A percentile compares a stretch with the other conserved stretches of the same genome.
Evolutionary conservation across 2,329 filamentous ascomycete species (phyloP).

Genomic region (Botrytis byssoidea): DNA sequence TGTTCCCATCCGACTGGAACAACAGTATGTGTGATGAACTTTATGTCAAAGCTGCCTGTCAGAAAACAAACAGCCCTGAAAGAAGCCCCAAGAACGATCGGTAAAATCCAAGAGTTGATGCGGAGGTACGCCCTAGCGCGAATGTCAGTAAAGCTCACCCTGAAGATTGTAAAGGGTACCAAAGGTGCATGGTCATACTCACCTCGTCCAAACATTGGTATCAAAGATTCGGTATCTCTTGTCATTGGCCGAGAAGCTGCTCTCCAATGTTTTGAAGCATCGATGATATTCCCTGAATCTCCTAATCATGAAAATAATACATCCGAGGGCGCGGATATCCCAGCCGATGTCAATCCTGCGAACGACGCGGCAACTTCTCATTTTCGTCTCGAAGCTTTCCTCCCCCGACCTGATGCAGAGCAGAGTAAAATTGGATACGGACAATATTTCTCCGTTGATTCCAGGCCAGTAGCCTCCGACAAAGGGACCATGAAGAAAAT

Average conservation of each 20-base stretch:
- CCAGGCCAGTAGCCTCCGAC: slow-evolving; percentile 57
- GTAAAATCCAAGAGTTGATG: slow-evolving; percentile 59
- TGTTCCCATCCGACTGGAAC: slow-evolving; percentile 63
- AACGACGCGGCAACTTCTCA: not conserved
- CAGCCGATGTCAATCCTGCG: not conserved
- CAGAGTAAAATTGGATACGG: slow-evolving; percentile 47
- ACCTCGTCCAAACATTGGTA: slow-evolving; percentile 49
- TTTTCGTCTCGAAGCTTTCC: slow-evolving; percentile 55
- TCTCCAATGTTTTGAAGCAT: slow-evolving; percentile 51
- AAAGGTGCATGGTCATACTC: slow-evolving; percentile 61
- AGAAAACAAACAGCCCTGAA: slow-evolving; percentile 58
- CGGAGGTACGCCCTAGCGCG: slow-evolving; percentile 65
- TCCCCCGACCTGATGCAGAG: slow-evolving; percentile 54
- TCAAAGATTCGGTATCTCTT: slow-evolving; percentile 60
- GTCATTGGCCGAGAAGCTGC: slow-evolving; percentile 58
- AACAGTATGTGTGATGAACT: slow-evolving; percentile 57
- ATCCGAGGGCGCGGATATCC: not conserved
- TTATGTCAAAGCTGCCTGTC: slow-evolving; percentile 63
- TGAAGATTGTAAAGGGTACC: slow-evolving; percentile 55
- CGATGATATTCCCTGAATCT: slow-evolving; percentile 29
- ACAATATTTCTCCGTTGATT: slow-evolving; percentile 66
- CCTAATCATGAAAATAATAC: not conserved
- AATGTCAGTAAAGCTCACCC: slow-evolving; percentile 57
- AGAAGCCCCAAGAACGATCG: slow-evolving; percentile 55
- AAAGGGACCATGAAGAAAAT: slow-evolving; percentile 62